A percentile compares a stretch with the other conserved stretches of the same genome.
Evolutionary conservation across 176 grass and related monocot genomes (phyloP).

Genomic region (Carex cristatella): DNA sequence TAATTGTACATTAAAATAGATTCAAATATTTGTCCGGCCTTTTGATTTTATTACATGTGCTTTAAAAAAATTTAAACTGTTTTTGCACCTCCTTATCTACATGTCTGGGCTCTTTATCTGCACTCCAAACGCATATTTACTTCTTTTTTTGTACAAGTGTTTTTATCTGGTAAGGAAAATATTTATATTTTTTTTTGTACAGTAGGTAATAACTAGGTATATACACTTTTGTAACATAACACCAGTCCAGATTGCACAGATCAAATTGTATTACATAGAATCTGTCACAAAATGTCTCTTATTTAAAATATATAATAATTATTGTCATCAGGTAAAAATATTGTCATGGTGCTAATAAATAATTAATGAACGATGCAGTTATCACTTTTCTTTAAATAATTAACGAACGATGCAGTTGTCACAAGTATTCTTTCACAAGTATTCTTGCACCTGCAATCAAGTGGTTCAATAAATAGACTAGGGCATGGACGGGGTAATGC

Average conservation of each 20-base stretch:
- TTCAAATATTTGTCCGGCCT: background rate
- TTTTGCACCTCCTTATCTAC: background rate
- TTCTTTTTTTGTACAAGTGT: no score
- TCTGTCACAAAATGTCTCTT: background rate
- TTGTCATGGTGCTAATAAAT: background rate
- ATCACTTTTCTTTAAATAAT: background rate
- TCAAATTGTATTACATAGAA: background rate
- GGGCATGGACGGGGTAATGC: no score
- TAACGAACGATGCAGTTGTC: no score
- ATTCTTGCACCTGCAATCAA: no score
- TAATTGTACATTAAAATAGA: background rate
- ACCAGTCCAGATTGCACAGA: no score
- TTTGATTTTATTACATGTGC: background rate
- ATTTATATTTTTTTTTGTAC: no score
- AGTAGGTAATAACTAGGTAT: no score
- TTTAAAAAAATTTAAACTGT: background rate
- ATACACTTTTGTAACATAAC: no score
- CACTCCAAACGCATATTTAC: background rate
- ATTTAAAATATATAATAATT: background rate
- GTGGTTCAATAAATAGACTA: no score
- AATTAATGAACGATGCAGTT: background rate
- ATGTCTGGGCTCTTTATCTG: background rate
- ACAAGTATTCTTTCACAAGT: no score
- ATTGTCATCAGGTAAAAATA: background rate
- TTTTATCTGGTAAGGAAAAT: no score